Evolutionary conservation across 73 alveolate species (phyloP).

Genomic region (Paramecium sexaurelia): DNA sequence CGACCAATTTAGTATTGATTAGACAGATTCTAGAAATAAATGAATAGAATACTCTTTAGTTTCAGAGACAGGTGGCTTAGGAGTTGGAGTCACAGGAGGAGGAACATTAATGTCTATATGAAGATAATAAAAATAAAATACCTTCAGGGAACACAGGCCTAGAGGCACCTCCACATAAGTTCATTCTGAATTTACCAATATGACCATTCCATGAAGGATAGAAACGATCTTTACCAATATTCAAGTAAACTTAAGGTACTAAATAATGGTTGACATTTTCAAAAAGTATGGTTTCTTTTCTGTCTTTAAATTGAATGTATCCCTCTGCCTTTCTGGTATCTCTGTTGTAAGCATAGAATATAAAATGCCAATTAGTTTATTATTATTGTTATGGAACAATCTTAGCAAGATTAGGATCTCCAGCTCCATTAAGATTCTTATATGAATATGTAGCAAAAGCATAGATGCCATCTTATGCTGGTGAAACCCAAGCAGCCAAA

Average conservation of each 20-base stretch:
- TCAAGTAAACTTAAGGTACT: background rate
- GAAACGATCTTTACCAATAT: constrained; percentile 54
- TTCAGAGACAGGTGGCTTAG: constrained; percentile 49
- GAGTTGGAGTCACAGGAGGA: constrained; percentile 60
- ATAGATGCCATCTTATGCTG: constrained; percentile 37
- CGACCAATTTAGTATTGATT: constrained; percentile 22
- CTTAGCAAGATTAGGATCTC: constrained; percentile 28
- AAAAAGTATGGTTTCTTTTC: constrained; percentile 8
- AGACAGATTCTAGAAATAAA: constrained; percentile 1
- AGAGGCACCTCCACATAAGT: constrained; percentile 39
- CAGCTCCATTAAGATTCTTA: constrained; percentile 44
- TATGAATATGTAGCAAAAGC: constrained; percentile 42
- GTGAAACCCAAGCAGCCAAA: constrained; percentile 53
- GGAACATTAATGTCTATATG: background rate
- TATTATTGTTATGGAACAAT: background rate
- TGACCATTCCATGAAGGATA: constrained; percentile 60
- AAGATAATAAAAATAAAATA: background rate
- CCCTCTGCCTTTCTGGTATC: constrained; percentile 1
- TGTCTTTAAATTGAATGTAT: constrained; percentile 22
- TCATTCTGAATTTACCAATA: constrained; percentile 56
- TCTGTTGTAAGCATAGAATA: background rate
- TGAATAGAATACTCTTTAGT: background rate
- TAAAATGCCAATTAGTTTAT: constrained; percentile 1
- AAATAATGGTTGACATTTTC: constrained; percentile 35
- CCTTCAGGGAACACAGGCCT: constrained; percentile 34